Evolutionary conservation across 805 yeast genomes (phyloP).

Genomic region (Lipomyces kockii): DNA sequence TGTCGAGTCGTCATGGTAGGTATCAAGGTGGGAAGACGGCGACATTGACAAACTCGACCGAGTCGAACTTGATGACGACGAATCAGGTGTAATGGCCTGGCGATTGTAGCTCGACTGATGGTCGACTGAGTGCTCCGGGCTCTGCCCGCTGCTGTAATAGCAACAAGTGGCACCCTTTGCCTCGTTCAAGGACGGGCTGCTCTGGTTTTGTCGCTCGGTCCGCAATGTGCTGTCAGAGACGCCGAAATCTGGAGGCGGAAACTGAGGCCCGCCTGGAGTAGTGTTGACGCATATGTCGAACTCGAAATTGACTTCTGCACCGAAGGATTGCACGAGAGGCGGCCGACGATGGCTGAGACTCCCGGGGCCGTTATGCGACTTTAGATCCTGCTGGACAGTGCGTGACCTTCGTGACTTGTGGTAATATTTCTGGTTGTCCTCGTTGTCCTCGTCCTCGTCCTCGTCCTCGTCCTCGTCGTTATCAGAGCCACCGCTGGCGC

Average conservation of each 20-base stretch:
- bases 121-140: not conserved
- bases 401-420: not conserved
- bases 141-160: not conserved
- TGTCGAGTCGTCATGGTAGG: not conserved
- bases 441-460: not conserved
- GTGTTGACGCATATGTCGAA: not conserved
- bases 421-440: not conserved
- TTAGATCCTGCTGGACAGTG: not conserved
- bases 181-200: not conserved
- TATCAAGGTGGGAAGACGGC: not conserved
- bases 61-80: not conserved
- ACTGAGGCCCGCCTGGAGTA: not conserved
- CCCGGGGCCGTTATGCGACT: not conserved
- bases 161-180: not conserved
- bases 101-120: not conserved
- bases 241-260: not conserved
- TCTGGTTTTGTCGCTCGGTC: not conserved
- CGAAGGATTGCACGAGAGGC: not conserved
- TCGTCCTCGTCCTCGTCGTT: constrained; percentile 3
- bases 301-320: not conserved
- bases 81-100: not conserved
- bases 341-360: not conserved
- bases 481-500: constrained; percentile 7
- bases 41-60: not conserved
- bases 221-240: not conserved